Evolutionary conservation across 208 protist species (phyloP), one percentile per base, ranked within the genome.

Genomic region (Trypanosoma mega): DNA sequence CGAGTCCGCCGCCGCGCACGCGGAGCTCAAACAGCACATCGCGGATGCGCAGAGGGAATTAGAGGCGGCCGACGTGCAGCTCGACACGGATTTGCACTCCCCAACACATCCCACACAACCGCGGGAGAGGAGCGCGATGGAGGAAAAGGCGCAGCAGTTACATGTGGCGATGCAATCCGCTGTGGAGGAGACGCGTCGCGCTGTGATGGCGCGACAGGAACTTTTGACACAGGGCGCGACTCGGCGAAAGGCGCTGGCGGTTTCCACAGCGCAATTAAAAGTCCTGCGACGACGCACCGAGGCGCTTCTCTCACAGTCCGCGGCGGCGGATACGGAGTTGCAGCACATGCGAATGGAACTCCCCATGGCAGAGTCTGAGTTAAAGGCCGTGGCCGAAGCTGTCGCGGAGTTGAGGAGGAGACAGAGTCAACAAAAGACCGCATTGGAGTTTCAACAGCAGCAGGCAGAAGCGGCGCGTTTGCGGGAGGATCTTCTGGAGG

Each of bases 1-100:
- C 6, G 33, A 44, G 9, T 67, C 71, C 30, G 39, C 56, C 14
- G 64, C 74, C 37, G 30, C 65, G 16, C 59, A 72, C 39, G 26
- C 62, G 33, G 34, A 2, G 27, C 48, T 47, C 21, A 4, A 64
- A 47, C 2, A 64, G 48, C 1, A 56, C 27, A 41, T 47, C 11
- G 23, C 27, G n/a, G 20, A 16, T 7, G 47, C 37, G 20, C 46
- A 46, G 21, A 21, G 48, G 14, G 43, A 39, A 14, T 37, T 21
- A n/a, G 31, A 39, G 29, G 44, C 26, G 31, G 20, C 9, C 16
- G 21, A 43, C n/a, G 43, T 29, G 27, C n/a, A 36, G 24, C 12
- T 12, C 16, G 14, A 29, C 3, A 26, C 1, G 18, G 21, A 27
- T 30, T 50, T 12, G 1, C 30, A 18, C 2, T 4, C 46, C 30